Evolutionary conservation across 2,329 filamentous ascomycete genomes (phyloP).

Genomic region (Magnaporthiopsis incrustans): DNA sequence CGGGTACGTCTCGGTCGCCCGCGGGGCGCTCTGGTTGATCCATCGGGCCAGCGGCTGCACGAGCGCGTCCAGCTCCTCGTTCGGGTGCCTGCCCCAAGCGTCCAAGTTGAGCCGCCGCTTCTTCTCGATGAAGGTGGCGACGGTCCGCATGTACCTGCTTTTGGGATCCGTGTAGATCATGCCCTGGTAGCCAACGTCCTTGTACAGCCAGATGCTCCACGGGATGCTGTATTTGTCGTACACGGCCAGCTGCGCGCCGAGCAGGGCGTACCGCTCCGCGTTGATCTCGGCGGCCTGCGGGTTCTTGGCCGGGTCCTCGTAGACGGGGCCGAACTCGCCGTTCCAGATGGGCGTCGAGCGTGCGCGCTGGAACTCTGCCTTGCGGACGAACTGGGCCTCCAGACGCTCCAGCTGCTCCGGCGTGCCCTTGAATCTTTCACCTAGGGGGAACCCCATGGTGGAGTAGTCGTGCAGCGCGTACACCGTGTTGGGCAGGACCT

Average conservation of each 20-base stretch:
- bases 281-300: conserved; percentile 30
- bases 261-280: conserved; percentile 33
- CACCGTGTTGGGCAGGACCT: conserved; percentile 27
- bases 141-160: conserved; percentile 40
- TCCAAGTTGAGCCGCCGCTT: conserved; percentile 46
- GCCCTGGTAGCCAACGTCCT: conserved; percentile 48
- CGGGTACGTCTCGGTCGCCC: conserved; percentile 16
- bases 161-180: conserved; percentile 42
- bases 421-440: conserved; percentile 31
- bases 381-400: conserved; percentile 29
- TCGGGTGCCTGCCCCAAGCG: conserved; percentile 41
- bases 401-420: conserved; percentile 34
- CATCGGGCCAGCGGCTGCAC: conserved; percentile 16
- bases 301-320: conserved; percentile 26
- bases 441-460: conserved; percentile 32
- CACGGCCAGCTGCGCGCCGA: conserved; percentile 39
- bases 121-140: conserved; percentile 45
- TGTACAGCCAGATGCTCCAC: conserved; percentile 55
- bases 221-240: conserved; percentile 42
- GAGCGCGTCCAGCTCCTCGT: conserved; percentile 25
- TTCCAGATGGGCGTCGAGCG: conserved; percentile 38
- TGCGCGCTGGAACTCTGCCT: conserved; percentile 33
- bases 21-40: conserved; percentile 17
- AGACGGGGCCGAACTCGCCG: conserved; percentile 38
- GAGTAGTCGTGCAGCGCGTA: conserved; percentile 42